Percentiles rank a stretch among this genome's conserved stretches.
Conservation (phyloP, 169 alveolate species). For the Cryptosporidium xiaoi region DNA sequence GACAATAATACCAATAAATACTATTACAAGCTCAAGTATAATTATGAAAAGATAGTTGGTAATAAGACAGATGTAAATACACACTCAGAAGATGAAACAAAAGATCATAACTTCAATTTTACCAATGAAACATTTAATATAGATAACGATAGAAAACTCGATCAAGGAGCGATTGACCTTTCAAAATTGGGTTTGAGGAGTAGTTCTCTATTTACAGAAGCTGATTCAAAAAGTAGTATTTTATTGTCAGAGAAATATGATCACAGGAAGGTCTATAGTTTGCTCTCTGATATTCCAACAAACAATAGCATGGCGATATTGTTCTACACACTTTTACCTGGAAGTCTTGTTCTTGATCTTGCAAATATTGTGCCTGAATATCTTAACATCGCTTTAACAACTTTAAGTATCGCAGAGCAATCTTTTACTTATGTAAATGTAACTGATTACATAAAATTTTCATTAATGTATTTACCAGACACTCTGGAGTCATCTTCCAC, state of each 20-base stretch:
- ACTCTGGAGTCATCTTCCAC: not conserved
- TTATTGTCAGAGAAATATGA: slow-evolving; percentile 33
- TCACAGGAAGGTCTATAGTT: slow-evolving; percentile 3
- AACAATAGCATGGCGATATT: slow-evolving; percentile 23
- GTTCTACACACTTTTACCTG: slow-evolving; percentile 12
- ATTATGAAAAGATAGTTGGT: not conserved
- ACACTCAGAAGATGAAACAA: not conserved
- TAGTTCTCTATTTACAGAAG: not conserved
- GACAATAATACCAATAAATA: slow-evolving; percentile 4
- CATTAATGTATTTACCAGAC: slow-evolving; percentile 59
- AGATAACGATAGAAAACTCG: not conserved
- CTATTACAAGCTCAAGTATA: slow-evolving; percentile 3
- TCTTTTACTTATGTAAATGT: slow-evolving; percentile 49
- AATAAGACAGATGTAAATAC: not conserved
- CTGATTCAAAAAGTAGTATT: slow-evolving; percentile 8
- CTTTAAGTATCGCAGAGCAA: slow-evolving; percentile 38
- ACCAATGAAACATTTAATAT: not conserved
- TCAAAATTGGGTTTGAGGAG: not conserved
- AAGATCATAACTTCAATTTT: not conserved
- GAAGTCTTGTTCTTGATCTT: slow-evolving; percentile 16
- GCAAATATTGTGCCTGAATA: slow-evolving; percentile 33
- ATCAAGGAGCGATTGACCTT: not conserved
- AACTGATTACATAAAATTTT: slow-evolving; percentile 46
- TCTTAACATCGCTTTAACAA: slow-evolving; percentile 10
- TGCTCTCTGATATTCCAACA: slow-evolving; percentile 20